Conservation (phyloP, 169 alveolate genomes). For the Miamiensis avidus region DNA sequence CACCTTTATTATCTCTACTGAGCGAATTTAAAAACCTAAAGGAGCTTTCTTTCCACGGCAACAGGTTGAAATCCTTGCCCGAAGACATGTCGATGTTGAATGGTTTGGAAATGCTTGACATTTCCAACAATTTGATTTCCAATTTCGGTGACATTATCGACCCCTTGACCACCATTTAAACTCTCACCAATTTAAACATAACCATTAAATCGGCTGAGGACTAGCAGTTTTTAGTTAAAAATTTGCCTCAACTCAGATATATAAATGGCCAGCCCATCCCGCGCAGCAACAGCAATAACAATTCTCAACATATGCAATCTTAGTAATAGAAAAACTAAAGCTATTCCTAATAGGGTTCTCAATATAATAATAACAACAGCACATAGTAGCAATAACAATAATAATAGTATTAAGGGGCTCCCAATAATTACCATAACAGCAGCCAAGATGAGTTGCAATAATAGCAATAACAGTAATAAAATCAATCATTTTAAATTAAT, state of each 20-base stretch:
- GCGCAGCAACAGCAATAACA: constrained; percentile 36
- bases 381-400: neutral
- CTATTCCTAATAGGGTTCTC: neutral
- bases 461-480: neutral
- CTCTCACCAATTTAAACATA: constrained; percentile 53
- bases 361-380: neutral
- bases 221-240: constrained; percentile 48
- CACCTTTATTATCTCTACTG: constrained; percentile 22
- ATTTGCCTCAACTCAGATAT: constrained; percentile 45
- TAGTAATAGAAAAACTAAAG: neutral
- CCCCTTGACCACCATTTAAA: constrained; percentile 55
- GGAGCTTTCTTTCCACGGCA: constrained; percentile 61
- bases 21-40: constrained; percentile 32
- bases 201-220: constrained; percentile 53
- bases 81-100: constrained; percentile 52
- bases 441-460: neutral
- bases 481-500: neutral
- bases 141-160: constrained; percentile 43
- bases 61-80: constrained; percentile 62
- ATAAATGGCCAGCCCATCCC: constrained; percentile 35
- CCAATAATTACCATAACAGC: no score
- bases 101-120: constrained; percentile 58
- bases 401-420: neutral
- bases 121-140: constrained; percentile 62
- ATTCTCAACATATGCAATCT: neutral